Percentiles rank a stretch among this genome's conserved stretches.
Conservation (phyloP, 331 rosid genomes). For the Pyrus hybrid region DNA sequence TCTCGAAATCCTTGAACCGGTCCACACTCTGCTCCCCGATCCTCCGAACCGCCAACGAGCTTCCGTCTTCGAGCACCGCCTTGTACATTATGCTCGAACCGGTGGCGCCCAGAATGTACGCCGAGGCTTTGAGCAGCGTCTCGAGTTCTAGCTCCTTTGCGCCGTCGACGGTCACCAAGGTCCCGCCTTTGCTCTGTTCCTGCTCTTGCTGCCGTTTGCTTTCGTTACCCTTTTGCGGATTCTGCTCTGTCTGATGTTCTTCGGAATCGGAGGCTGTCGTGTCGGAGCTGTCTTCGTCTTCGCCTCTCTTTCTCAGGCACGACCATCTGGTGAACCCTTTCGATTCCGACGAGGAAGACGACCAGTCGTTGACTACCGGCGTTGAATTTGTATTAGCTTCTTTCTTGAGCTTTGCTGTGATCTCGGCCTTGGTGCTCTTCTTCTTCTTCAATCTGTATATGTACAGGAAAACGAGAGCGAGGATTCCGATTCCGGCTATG, state of each 20-base stretch:
- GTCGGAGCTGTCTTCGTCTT: constrained; percentile 49
- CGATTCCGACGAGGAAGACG: constrained; percentile 52
- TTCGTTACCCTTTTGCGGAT: constrained; percentile 7
- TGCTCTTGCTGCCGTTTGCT: constrained; percentile 22
- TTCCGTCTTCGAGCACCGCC: constrained; percentile 91
- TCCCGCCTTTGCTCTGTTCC: constrained; percentile 42
- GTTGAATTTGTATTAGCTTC: constrained; percentile 15
- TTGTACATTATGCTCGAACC: constrained; percentile 96
- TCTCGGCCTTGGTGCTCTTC: constrained; percentile 23
- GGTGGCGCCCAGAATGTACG: constrained; percentile 80
- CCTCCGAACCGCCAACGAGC: constrained; percentile 69
- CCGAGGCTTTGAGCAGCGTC: constrained; percentile 77
- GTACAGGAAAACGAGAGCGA: constrained; percentile 42
- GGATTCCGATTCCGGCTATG: constrained; percentile 32
- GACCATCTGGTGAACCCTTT: constrained; percentile 80
- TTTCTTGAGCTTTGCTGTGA: constrained; percentile 8
- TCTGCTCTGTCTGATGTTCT: constrained; percentile 9
- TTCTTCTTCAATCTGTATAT: constrained; percentile 37
- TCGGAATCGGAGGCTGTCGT: constrained; percentile 24
- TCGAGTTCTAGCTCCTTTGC: constrained; percentile 73
- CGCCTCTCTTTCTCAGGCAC: constrained; percentile 55
- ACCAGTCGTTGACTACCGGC: constrained; percentile 26
- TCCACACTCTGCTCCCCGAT: constrained; percentile 76
- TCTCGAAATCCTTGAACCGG: constrained; percentile 84
- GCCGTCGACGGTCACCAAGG: constrained; percentile 68